Evolutionary conservation across 2,329 filamentous ascomycete genomes (phyloP).

Genomic region (Tolypocladium paradoxum): DNA sequence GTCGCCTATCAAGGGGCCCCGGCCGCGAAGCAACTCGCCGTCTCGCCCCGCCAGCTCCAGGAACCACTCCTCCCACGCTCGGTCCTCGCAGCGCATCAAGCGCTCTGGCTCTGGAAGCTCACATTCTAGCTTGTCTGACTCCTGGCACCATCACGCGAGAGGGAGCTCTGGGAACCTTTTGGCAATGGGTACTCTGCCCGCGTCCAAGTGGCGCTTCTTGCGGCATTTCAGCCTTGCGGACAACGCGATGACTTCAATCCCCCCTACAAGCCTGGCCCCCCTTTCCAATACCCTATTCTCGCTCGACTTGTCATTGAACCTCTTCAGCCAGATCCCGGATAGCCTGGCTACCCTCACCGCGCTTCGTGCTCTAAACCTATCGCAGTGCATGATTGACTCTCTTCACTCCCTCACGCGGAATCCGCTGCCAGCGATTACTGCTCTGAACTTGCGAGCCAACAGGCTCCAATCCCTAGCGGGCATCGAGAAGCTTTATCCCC

Average conservation of each 20-base stretch:
- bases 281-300: conserved; percentile 84
- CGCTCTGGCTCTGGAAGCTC: conserved; percentile 90
- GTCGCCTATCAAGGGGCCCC: conserved; percentile 31
- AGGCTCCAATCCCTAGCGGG: conserved; percentile 79
- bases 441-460: conserved; percentile 83
- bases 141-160: conserved; percentile 48
- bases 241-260: conserved; percentile 76
- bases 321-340: conserved; percentile 91
- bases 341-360: conserved; percentile 76
- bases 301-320: conserved; percentile 82
- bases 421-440: conserved; percentile 85
- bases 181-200: conserved; percentile 58
- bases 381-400: conserved; percentile 95
- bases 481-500: conserved; percentile 74
- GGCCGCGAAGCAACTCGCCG: conserved; percentile 72
- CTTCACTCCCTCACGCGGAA: conserved; percentile 77
- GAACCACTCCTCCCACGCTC: conserved; percentile 55
- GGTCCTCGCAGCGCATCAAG: conserved; percentile 63
- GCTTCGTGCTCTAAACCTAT: conserved; percentile 85
- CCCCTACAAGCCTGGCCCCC: conserved; percentile 64
- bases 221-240: conserved; percentile 86
- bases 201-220: conserved; percentile 90
- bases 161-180: conserved; percentile 73
- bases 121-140: conserved; percentile 64
- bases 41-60: conserved; percentile 65